Conservation (phyloP, 108 stramenopile species). For the Phaeodactylum tricornutum region DNA sequence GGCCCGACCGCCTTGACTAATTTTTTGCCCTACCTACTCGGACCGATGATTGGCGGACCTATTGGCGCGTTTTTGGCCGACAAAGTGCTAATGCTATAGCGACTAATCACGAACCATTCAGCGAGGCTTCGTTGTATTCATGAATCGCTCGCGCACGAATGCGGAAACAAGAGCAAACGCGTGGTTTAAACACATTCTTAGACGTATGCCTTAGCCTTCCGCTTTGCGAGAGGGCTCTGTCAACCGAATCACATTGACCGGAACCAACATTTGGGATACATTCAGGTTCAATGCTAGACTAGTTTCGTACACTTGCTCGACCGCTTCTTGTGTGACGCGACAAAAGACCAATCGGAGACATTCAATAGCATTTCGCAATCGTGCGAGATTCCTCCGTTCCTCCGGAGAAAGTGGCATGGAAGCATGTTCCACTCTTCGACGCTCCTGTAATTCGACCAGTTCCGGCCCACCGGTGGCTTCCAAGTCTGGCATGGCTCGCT, state of each 20-base stretch:
- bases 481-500: slow-evolving; percentile 45
- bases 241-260: slow-evolving; percentile 45
- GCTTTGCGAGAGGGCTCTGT: too few species aligned
- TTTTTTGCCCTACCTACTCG: slow-evolving; percentile 21
- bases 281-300: slow-evolving; percentile 26
- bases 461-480: slow-evolving; percentile 29
- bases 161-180: too few species aligned
- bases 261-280: slow-evolving; percentile 54
- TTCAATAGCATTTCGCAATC: slow-evolving; percentile 68
- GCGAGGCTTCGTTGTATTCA: too few species aligned
- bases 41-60: slow-evolving; percentile 17
- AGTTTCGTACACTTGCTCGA: slow-evolving; percentile 44
- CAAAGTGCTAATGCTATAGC: too few species aligned
- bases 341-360: slow-evolving; percentile 39
- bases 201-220: too few species aligned
- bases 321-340: slow-evolving; percentile 50
- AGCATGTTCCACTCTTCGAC: slow-evolving; percentile 61
- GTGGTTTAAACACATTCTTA: too few species aligned
- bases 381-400: slow-evolving; percentile 45
- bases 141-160: too few species aligned
- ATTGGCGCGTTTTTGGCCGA: slow-evolving; percentile 17
- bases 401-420: slow-evolving; percentile 29
- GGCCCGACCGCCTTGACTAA: slow-evolving; percentile 8
- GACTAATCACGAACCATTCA: too few species aligned
- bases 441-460: slow-evolving; percentile 67